Evolutionary conservation across 225 moss, liverwort and hornwort species (phyloP).

Genomic region (Thuidium tamariscinum): DNA sequence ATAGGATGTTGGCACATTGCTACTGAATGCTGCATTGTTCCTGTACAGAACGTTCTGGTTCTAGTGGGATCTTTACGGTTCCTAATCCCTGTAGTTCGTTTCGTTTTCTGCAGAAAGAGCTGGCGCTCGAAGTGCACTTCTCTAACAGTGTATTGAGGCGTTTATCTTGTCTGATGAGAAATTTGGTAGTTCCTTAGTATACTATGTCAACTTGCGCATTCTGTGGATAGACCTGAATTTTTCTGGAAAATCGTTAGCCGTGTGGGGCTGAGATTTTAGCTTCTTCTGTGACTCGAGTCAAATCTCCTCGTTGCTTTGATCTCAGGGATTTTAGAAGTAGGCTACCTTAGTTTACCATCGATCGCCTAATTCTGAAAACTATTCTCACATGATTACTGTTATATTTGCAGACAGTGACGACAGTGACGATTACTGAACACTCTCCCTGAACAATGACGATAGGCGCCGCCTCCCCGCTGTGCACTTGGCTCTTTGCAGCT

Average conservation of each 20-base stretch:
- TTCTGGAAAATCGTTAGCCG: not conserved
- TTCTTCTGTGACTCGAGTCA: not conserved
- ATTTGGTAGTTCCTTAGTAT: not conserved
- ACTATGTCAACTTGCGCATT: not conserved
- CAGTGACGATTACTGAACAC: not conserved
- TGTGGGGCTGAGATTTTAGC: not conserved
- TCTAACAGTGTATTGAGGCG: not conserved
- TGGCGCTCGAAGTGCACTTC: not conserved
- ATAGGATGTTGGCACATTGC: not conserved
- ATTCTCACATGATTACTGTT: not conserved
- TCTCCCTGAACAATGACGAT: constrained; percentile 13
- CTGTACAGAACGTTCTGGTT: not conserved
- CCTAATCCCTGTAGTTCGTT: not conserved
- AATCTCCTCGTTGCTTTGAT: not conserved
- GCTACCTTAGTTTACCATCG: not conserved
- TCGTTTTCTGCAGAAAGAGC: not conserved
- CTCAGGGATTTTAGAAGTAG: not conserved
- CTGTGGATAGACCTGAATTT: not conserved
- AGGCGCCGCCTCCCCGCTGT: constrained; percentile 31
- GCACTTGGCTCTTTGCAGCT: constrained; percentile 45
- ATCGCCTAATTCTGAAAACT: not conserved
- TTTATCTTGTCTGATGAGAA: not conserved
- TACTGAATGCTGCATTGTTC: not conserved
- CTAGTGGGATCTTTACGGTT: not conserved
- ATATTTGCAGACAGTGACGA: constrained; percentile 9